Conservation (phyloP, 352 stramenopile species). For the Phytophthora sansomeana region DNA sequence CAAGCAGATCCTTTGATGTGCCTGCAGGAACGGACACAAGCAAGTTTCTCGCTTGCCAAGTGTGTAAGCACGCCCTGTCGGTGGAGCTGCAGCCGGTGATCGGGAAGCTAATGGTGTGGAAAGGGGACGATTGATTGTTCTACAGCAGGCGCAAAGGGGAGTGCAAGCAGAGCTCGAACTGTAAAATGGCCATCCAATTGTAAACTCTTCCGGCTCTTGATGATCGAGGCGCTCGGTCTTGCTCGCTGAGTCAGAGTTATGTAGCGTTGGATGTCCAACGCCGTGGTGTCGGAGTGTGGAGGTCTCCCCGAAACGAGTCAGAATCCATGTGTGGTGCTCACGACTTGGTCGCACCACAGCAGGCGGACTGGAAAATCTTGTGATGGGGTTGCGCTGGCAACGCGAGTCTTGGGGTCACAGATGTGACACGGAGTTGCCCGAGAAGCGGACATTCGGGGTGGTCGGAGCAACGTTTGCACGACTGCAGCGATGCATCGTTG, state of each 20-base stretch:
- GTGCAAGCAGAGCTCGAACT: neutral
- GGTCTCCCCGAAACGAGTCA: conserved; percentile 17
- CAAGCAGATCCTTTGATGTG: conserved; percentile 35
- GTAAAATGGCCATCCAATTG: conserved; percentile 13
- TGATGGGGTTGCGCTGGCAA: conserved; percentile 18
- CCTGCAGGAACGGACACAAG: conserved; percentile 21
- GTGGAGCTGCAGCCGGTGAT: conserved; percentile 23
- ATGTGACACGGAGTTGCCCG: conserved; percentile 1
- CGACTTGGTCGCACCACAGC: conserved; percentile 3
- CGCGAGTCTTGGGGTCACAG: neutral
- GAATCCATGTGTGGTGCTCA: conserved; percentile 23
- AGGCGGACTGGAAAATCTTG: conserved; percentile 23
- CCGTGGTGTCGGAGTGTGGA: conserved; percentile 3
- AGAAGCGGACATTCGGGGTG: conserved; percentile 10
- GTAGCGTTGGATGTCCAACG: conserved; percentile 4
- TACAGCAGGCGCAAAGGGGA: conserved; percentile 1
- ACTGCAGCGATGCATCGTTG: conserved; percentile 9
- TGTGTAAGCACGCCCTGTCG: conserved; percentile 15
- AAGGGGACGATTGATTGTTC: conserved; percentile 8
- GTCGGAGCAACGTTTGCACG: conserved; percentile 14
- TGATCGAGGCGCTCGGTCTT: neutral
- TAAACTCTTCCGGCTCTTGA: conserved; percentile 16
- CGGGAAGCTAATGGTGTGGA: conserved; percentile 20
- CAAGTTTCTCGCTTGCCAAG: conserved; percentile 17
- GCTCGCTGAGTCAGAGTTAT: conserved; percentile 20